Evolutionary conservation across 306 rosid genomes (phyloP).

Genomic region (Coriaria nepalensis): DNA sequence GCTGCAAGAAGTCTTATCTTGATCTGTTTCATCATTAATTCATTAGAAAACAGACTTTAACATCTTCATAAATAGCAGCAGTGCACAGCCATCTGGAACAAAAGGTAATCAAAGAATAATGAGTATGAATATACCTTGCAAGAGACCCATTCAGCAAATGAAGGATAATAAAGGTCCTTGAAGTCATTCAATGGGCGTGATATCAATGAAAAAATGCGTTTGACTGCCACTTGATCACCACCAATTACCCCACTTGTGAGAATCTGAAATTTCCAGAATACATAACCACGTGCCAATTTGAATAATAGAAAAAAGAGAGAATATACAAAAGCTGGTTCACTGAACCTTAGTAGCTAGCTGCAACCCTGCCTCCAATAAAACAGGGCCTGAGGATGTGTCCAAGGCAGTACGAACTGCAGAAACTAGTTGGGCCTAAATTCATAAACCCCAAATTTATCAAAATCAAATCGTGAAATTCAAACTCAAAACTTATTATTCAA

Average conservation of each 20-base stretch:
- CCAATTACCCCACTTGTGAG: conserved; percentile 87
- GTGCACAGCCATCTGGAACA: background rate
- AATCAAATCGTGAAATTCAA: conserved; percentile 14
- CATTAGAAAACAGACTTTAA: conserved; percentile 6
- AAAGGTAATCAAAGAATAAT: conserved; percentile 8
- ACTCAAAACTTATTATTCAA: background rate
- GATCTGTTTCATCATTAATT: conserved; percentile 35
- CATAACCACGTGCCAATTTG: background rate
- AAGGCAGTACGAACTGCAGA: conserved; percentile 93
- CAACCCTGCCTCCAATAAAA: conserved; percentile 90
- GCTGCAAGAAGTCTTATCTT: conserved; percentile 95
- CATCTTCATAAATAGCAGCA: background rate
- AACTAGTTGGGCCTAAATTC: conserved; percentile 75
- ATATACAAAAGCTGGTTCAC: conserved; percentile 3
- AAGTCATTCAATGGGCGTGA: conserved; percentile 81
- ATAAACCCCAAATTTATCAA: conserved; percentile 21
- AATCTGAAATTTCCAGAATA: conserved; percentile 42
- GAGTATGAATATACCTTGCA: conserved; percentile 51
- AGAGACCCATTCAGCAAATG: conserved; percentile 98
- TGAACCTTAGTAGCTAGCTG: conserved; percentile 92
- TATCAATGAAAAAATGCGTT: conserved; percentile 77
- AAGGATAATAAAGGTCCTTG: conserved; percentile 89
- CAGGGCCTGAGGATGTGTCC: conserved; percentile 81
- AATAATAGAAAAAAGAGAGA: conserved; percentile 1
- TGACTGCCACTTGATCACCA: conserved; percentile 83